Base-by-base conservation (phyloP, 768 basidiomycete genomes). In the Lactarius deliciosus region DNA sequence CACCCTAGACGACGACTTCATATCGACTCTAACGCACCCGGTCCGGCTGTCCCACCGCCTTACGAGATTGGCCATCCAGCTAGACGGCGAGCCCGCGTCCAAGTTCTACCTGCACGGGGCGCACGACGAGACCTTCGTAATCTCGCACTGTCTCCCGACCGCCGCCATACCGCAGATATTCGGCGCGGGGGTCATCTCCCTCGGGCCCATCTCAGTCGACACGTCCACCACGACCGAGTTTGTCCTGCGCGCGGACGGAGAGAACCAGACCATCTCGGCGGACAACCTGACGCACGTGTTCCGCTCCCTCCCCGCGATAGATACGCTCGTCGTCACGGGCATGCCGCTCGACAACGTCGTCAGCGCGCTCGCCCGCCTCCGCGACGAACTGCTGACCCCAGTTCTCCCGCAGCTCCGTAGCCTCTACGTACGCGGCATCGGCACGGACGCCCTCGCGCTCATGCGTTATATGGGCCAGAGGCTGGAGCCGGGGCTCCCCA, bases 251-350 rank as follows among this genome's bases (percentile, higher is more conserved):
- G 50, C 57, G 3, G 57, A 58, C 50, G 64, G 50, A 20, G 64
- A 64, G 3, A 64, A 41, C 53, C 58, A 64, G 58, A 54, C 64
- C 7, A 32, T 60, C 20, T 59, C 64, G 9, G 20, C 28, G 13
- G 58, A 64, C 30, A 60, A 60, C 58, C 50, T 64, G 13, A 41
- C 30, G 47, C 57, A 64, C 50, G 50, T 60, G 25, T 34, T 64
- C 38, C 64, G 57, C 30, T 22, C 45, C 9, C 58, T 64, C 30
- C 36, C 64, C 38, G 50, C 58, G 25, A n/a, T 60, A 25, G 58
- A 64, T 7, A 55, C 58, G 50, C 64, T 64, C 50, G 64, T 64
- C 40, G 64, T 64, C 3, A 64, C 64, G 2, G 64, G 64, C 40
- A 64, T 53, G 58, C 64, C 57, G 9, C 58, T 64, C 36, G 64